Conservation (phyloP, 495 filamentous ascomycete species). For the Xylaria flabelliformis region DNA sequence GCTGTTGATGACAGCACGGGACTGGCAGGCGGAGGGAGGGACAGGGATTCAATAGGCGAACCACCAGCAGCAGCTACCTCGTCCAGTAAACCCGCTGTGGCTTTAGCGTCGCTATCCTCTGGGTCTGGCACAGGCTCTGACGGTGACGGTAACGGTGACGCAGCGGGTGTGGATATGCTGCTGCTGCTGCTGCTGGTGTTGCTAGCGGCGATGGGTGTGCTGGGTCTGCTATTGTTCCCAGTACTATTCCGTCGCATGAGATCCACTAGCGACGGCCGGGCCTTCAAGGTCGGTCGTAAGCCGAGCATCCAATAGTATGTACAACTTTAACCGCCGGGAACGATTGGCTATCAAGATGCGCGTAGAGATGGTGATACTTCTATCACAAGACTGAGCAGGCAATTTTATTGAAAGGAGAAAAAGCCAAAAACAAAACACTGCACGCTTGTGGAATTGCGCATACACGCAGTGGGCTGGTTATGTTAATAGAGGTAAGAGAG, state of each 20-base stretch:
- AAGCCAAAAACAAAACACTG: neutral
- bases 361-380: neutral
- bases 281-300: conserved; percentile 67
- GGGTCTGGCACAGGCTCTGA: neutral
- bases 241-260: conserved; percentile 61
- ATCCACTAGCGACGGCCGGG: conserved; percentile 75
- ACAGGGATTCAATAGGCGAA: conserved; percentile 60
- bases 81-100: conserved; percentile 38
- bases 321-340: neutral
- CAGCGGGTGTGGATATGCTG: neutral
- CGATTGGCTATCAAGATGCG: conserved; percentile 17
- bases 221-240: conserved; percentile 44
- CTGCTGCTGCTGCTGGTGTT: neutral
- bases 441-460: neutral
- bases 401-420: neutral
- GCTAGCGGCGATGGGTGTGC: conserved; percentile 35
- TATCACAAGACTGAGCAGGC: neutral
- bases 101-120: conserved; percentile 32
- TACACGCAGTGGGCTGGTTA: neutral
- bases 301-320: conserved; percentile 58
- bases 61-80: conserved; percentile 29
- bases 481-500: neutral
- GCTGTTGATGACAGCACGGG: conserved; percentile 50
- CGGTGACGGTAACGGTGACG: conserved; percentile 32
- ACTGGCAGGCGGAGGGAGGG: conserved; percentile 45